Base-by-base conservation (phyloP, 2,329 filamentous ascomycete genomes). In the Microdochium trichocladiopsis region DNA sequence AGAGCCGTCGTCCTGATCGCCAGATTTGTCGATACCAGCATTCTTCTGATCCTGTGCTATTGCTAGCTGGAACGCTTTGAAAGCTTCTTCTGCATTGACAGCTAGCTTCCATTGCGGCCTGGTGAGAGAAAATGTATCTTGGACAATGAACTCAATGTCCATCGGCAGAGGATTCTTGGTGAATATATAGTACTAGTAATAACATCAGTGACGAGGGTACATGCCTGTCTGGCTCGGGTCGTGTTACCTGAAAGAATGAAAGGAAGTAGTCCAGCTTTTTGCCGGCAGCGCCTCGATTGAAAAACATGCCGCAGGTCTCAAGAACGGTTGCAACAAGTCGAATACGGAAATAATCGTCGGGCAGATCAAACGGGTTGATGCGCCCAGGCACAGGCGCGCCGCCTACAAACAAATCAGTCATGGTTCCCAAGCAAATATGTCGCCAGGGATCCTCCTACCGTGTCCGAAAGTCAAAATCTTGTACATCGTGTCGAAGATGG, bases 251-350 rank as follows among this genome's bases (percentile, higher is more conserved):
- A 62, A 99, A 90, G 70, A 97, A 97, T 0, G 88, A 93, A 55
- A 99, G 76, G 70, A 97, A 99, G 68, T 96, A 97, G 64, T 99
- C 94, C 10, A 99, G 80, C 71, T 97, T 99, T 76, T 97, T 97
- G 68, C 92, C 95, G 2, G 92, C 89, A 45, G 87, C 84, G 8
- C 95, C 94, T 61, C 93, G 87, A 68, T 94, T 94, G 62, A 96
- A 99, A 72, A 93, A 99, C 68, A 95, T 87, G 51, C 95, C 94
- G 59, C 93, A 97, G 1, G 92, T 96, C 69, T 99, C 95, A 4
- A 99, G 79, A 49, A 99, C 77, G 14, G 87, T 95, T 57, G 91
- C 88, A 25, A 95, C 86, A 33, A 99, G 77, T 11, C 94, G 90
- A 63, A 97, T 92, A 50, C 94, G 88, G 71, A 99, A 99, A 71